Base-by-base conservation (phyloP, 805 yeast species). In the Sugiyamaella chiloensis region DNA sequence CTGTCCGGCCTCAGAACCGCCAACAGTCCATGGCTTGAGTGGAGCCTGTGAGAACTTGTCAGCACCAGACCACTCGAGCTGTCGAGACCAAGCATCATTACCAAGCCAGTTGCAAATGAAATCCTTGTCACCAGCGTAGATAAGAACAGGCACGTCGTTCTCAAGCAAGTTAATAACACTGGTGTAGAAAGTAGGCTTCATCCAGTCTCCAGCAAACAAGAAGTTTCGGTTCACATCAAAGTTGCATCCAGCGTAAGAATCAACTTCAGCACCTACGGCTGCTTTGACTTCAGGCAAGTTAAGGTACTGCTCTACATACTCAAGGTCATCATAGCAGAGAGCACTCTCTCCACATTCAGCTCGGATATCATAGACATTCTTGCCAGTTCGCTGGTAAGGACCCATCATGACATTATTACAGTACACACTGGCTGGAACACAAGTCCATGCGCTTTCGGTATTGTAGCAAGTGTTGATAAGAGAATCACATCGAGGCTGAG, bases 91-190 rank as follows among this genome's bases (percentile, higher is more conserved):
- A 12, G 85, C 93, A 61, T 81, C 79, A 66, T 89, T 89, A 55
- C 97, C 98, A 61, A 91, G 76, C 96, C 96, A 90, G 73, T 91
- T 90, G 72, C 97, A 90, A 63, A 90, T 90, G 68, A 83, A 90
- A 68, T 90, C 98, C 70, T 88, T 87, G 71, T 90, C 96, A 63
- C 98, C 98, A 12, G 96, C 96, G 60, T 90, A 91, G 53, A 91
- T 76, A 64, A 91, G 75, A 21, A 89, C 90, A 2, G 96, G 96
- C 42, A 90, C 60, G 8, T 75, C 84, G 20, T 75, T 65, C 53
- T 88, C 89, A 57, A 91, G 76, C 52, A 89, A 69, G 40, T 80
- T 81, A 20, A 82, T 73, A 32, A 91, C 87, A 44, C 79, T 80
- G 24, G 60, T 60, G 63, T 87, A 93, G 75, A 82, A 88, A n/a